Evolutionary conservation across 306 rosid genomes (phyloP).

Genomic region (Dalbergia cochinchinensis): DNA sequence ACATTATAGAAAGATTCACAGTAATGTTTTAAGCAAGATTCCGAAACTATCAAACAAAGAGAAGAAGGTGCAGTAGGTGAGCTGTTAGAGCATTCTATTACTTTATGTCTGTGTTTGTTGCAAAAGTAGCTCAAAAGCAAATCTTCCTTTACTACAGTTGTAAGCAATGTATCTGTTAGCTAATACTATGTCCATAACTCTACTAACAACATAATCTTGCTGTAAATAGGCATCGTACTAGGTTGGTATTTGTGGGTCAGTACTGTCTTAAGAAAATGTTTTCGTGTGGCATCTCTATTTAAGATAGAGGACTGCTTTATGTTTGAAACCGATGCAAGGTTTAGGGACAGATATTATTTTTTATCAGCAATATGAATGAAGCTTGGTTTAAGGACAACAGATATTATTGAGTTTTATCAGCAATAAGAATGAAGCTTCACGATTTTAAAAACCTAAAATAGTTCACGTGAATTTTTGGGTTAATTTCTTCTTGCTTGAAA

Average conservation of each 20-base stretch:
- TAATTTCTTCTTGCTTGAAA: slow-evolving; percentile 38
- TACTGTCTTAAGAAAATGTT: not conserved
- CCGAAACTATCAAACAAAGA: slow-evolving; percentile 66
- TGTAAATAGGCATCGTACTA: slow-evolving; percentile 27
- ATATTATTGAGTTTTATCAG: slow-evolving; percentile 13
- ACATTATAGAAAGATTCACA: slow-evolving; percentile 68
- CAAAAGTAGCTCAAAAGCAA: slow-evolving; percentile 37
- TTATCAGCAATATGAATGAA: slow-evolving; percentile 15
- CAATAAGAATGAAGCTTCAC: slow-evolving; percentile 11
- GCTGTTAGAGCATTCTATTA: slow-evolving; percentile 36
- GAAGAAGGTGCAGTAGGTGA: slow-evolving; percentile 89
- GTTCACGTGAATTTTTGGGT: slow-evolving; percentile 24
- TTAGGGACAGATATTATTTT: slow-evolving; percentile 6
- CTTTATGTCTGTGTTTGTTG: slow-evolving; percentile 38
- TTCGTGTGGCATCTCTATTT: slow-evolving; percentile 5
- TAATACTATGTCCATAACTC: slow-evolving; percentile 32
- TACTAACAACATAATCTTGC: slow-evolving; percentile 7
- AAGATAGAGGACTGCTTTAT: not conserved
- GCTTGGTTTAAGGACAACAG: not conserved
- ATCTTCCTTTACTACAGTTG: slow-evolving; percentile 13
- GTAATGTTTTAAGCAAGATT: slow-evolving; percentile 66
- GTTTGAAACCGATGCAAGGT: slow-evolving; percentile 3
- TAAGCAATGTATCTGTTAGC: slow-evolving; percentile 23
- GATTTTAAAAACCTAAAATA: not conserved
- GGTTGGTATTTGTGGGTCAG: slow-evolving; percentile 13